Conservation (phyloP, 2,329 filamentous ascomycete species). For the Scedosporium minutisporum region DNA sequence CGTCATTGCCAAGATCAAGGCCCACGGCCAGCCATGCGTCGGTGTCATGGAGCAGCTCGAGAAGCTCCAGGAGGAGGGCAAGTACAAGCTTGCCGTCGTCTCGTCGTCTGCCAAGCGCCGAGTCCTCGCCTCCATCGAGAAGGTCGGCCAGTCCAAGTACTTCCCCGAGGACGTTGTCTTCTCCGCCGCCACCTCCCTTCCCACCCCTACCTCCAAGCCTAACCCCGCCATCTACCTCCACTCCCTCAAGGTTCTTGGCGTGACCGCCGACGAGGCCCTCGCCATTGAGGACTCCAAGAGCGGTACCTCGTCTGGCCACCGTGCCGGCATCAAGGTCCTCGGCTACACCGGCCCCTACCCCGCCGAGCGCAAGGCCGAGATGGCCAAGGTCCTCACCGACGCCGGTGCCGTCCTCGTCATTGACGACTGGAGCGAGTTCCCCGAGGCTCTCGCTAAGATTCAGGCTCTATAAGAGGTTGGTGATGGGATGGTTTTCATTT, state of each 20-base stretch:
- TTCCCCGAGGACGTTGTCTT: constrained; percentile 69
- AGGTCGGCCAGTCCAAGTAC: constrained; percentile 70
- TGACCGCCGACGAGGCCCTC: constrained; percentile 61
- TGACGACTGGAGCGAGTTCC: constrained; percentile 49
- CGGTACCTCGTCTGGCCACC: constrained; percentile 62
- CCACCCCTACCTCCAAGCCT: constrained; percentile 77
- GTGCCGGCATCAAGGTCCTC: constrained; percentile 71
- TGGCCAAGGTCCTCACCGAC: constrained; percentile 51
- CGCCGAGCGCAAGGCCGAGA: constrained; percentile 50
- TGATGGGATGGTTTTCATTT: constrained; percentile 2
- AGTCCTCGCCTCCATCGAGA: constrained; percentile 67
- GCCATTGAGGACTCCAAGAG: constrained; percentile 86
- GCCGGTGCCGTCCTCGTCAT: constrained; percentile 56
- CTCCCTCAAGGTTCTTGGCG: constrained; percentile 64
- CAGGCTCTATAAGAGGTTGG: constrained; percentile 22
- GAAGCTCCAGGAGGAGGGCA: constrained; percentile 46
- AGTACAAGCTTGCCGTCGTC: constrained; percentile 71
- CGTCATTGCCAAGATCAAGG: constrained; percentile 71
- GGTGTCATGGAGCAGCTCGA: constrained; percentile 61
- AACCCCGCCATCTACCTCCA: constrained; percentile 81
- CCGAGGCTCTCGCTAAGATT: constrained; percentile 34
- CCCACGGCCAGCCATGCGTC: constrained; percentile 56
- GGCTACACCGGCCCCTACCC: constrained; percentile 76
- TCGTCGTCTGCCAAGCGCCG: constrained; percentile 70
- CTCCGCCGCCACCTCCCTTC: constrained; percentile 70